Evolutionary conservation across 2,329 filamentous ascomycete species (phyloP).

Genomic region (Tolypocladium ophioglossoides): DNA sequence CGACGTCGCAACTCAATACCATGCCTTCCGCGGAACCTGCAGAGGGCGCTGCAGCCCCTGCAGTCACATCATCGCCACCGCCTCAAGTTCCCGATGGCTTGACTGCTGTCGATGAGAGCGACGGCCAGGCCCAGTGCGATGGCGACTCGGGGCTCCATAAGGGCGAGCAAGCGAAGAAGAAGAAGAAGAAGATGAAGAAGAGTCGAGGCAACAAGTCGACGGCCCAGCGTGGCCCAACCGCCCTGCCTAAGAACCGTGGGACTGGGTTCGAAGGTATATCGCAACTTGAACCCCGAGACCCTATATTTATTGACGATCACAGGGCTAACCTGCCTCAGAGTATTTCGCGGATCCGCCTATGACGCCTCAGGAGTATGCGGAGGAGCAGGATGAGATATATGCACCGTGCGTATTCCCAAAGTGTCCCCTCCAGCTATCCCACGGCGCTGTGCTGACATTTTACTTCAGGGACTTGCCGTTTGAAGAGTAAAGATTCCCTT

Average conservation of each 20-base stretch:
- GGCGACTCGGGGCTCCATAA: neutral
- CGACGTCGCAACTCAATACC: neutral
- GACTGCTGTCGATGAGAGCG: neutral
- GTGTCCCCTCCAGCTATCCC: neutral
- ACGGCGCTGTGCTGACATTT: conserved; percentile 8
- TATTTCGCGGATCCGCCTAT: conserved; percentile 73
- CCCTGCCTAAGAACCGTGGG: conserved; percentile 31
- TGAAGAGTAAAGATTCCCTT: conserved; percentile 33
- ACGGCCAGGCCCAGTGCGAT: neutral
- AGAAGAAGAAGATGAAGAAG: conserved; percentile 11
- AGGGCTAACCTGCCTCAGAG: conserved; percentile 29
- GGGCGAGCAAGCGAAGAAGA: conserved; percentile 4
- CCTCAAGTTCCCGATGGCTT: neutral
- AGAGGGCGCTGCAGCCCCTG: too few relatives aligned
- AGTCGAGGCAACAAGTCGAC: conserved; percentile 8
- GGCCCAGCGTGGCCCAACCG: conserved; percentile 25
- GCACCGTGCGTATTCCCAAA: conserved; percentile 30
- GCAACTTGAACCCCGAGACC: neutral
- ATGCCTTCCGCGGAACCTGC: neutral
- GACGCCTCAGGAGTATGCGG: conserved; percentile 54
- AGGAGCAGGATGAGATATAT: conserved; percentile 59
- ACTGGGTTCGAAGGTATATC: conserved; percentile 59
- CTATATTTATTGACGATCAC: neutral
- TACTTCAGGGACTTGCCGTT: conserved; percentile 38
- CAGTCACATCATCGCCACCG: neutral